Conservation (phyloP, 1,284 basidiomycete species). For the Cronartium quercuum region DNA sequence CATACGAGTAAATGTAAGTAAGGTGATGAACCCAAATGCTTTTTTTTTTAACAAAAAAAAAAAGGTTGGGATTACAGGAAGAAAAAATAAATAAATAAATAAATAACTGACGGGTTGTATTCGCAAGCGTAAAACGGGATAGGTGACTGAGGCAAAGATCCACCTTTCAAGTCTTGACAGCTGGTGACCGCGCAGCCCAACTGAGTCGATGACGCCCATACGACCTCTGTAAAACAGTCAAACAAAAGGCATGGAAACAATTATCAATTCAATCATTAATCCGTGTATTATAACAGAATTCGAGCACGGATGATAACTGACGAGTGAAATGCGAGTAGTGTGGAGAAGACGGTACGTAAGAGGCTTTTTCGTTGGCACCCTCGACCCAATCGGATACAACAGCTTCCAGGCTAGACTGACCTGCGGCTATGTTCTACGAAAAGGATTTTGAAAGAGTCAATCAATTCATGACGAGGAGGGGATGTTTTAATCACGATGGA, state of each 20-base stretch:
- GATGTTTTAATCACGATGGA: background rate
- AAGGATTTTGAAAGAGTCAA: background rate
- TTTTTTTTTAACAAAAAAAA: no score
- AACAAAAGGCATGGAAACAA: no score
- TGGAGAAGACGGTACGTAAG: conserved; percentile 6
- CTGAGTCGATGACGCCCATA: conserved; percentile 17
- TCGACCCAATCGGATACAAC: conserved; percentile 22
- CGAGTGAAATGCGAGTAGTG: conserved; percentile 29
- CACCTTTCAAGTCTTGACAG: conserved; percentile 9
- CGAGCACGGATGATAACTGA: background rate
- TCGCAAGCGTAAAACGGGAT: conserved; percentile 21
- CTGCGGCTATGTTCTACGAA: conserved; percentile 17
- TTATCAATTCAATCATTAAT: background rate
- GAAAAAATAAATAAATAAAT: background rate
- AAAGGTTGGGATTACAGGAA: no score
- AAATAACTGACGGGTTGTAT: conserved; percentile 30
- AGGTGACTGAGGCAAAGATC: conserved; percentile 12
- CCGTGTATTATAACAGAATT: background rate
- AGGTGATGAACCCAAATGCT: background rate
- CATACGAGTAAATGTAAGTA: background rate
- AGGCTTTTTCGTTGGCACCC: conserved; percentile 20
- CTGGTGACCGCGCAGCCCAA: conserved; percentile 11
- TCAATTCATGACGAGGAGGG: background rate
- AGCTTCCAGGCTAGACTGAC: conserved; percentile 2
- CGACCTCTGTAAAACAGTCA: conserved; percentile 18